Base-by-base conservation (phyloP, 2,329 filamentous ascomycete genomes). In the Bipolaris victoriae region DNA sequence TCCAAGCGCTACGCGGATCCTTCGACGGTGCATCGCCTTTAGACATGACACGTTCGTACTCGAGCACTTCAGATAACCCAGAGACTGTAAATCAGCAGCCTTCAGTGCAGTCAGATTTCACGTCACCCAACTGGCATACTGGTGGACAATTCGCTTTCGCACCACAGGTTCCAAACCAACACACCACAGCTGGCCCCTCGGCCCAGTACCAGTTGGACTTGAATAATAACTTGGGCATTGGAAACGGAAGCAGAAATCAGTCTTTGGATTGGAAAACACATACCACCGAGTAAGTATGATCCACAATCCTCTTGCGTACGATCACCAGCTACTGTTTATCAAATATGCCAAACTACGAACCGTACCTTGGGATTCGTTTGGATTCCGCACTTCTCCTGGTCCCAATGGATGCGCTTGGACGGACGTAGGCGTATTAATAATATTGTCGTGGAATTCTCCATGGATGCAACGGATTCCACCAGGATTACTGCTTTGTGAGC, bases 31-130 rank as follows among this genome's bases (percentile, higher is more conserved):
- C 2, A 13, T 50, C 43, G 11, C 22, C 39, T 16, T 16, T 36
- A 9, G 35, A 43, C 18, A 59, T 63, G 60, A 49, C 55, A 22
- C 62, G 51, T 16, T 49, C 60, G 13, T 54, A 61, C 37, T 61
- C 62, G 10, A 22, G 10, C 31, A 15, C 18, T 20, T 54, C 55
- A 41, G 43, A 43, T 29, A 37, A 20, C 43, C 48, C 52, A 16
- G 49, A 51, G 9, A 20, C 13, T 40, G 31, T 31, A 10, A 22
- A 26, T 18, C 58, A 49, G 15, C 33, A 49, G 39, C 9, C 7
- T 35, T 13, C 16, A 2, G 16, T 29, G 20, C 46, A 29, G 10
- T 39, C 39, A 7, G 43, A 26, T 24, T 7, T 52, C 18, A 13
- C 45, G 11, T 1, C n/a, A 3, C 29, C 29, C 7, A 37, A 39